Evolutionary conservation across 805 yeast species (phyloP), one percentile per base, ranked within the genome.

Genomic region (Candida wancherniae): DNA sequence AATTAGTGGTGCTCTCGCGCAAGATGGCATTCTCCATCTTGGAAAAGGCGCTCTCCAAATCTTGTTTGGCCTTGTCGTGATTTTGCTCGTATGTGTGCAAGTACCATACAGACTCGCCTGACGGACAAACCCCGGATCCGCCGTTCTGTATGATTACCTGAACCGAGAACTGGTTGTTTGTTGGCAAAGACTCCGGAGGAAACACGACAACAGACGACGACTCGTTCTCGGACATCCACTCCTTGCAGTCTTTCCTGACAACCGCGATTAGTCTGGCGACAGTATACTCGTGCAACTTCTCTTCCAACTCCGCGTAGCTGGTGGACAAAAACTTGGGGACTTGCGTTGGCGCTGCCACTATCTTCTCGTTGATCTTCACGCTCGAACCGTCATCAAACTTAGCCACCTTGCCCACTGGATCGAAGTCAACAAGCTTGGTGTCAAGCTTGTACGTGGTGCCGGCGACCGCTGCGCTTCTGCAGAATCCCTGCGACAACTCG

Each of bases 401-500:
- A 6, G 94, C 96, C 15, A 77, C 63, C 48, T 83, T 80, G 18
- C 75, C 62, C 16, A 55, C 61, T 20, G 80, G 75, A 53, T 90
- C 90, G 58, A 66, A 86, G 21, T 75, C 73, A 4, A 61, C 61
- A 31, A 90, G 58, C 22, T 69, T 62, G 10, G 92, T 80, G 51
- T 80, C 77, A 34, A 90, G 67, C 56, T 87, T 86, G 61, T 92
- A 90, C 19, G 94, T 85, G 33, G 97, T 82, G 33, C 97, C 97
- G 12, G 92, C 97, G 40, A 90, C 97, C 9, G 98, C 98, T 3
- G 97, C 97, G 36, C 94, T 83, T 47, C 98, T 73, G 61, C 97
- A 90, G 58, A 92, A 90, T 2, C 97, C 98, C 62, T 90, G 98
- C 10, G 95, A 80, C 16, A 90, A 66, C 59, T 90, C 98, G 31